Evolutionary conservation across 805 yeast species (phyloP).

Genomic region (Candida orba): DNA sequence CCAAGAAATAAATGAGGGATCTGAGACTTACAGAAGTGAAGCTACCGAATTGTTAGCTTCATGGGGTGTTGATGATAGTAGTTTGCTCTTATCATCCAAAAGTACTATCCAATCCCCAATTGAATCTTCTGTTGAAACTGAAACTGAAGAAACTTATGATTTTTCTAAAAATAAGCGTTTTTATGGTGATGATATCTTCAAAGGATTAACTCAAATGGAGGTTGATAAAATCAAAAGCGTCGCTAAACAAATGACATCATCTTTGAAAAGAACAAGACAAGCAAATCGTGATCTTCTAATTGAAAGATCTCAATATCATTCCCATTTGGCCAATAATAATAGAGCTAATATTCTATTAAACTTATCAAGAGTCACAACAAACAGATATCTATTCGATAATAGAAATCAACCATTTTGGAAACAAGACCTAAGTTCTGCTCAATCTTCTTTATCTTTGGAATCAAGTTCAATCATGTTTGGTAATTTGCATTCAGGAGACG

Average conservation of each 20-base stretch:
- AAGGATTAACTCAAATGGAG: slow-evolving; percentile 18
- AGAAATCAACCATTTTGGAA: slow-evolving; percentile 20
- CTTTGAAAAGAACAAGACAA: slow-evolving; percentile 11
- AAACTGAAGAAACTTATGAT: slow-evolving; percentile 2
- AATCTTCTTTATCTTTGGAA: slow-evolving; percentile 21
- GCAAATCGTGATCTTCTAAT: not conserved
- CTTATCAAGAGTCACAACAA: slow-evolving; percentile 16
- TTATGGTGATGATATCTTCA: slow-evolving; percentile 23
- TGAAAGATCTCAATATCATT: slow-evolving; percentile 6
- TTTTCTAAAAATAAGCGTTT: slow-evolving; percentile 12
- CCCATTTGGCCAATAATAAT: slow-evolving; percentile 7
- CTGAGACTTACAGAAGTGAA: slow-evolving; percentile 6
- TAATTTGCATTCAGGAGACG: slow-evolving; percentile 13
- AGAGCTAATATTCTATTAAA: slow-evolving; percentile 17
- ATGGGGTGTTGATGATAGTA: slow-evolving; percentile 28
- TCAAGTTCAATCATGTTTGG: slow-evolving; percentile 23
- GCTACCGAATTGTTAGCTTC: slow-evolving; percentile 24
- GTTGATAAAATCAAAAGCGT: slow-evolving; percentile 19
- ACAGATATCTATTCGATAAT: slow-evolving; percentile 10
- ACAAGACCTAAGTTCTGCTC: slow-evolving; percentile 20
- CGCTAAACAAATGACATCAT: slow-evolving; percentile 19
- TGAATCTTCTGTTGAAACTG: slow-evolving; percentile 1
- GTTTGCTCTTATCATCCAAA: not conserved
- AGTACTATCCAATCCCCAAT: slow-evolving; percentile 1
- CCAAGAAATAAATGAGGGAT: slow-evolving; percentile 14